These are phyloP conservation scores for Phlyctochytrium planicorne DNA, from an alignment of 192 early-diverging fungal species.

Conservation along the genomic window DNA sequence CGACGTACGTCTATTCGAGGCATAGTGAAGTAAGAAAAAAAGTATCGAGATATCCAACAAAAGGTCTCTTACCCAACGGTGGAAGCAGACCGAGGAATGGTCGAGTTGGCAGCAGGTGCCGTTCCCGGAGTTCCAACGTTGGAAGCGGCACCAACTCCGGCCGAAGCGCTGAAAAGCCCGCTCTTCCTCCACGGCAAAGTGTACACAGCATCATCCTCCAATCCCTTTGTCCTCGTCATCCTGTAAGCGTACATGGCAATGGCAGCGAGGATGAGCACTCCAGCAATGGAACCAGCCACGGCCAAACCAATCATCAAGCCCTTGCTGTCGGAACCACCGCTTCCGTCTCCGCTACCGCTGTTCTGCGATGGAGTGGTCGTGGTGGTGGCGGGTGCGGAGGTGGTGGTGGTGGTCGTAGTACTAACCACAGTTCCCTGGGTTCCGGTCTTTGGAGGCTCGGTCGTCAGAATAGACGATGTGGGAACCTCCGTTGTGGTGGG, in stretches of 20 bases:
- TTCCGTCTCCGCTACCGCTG: not conserved
- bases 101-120: no score
- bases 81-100: no score
- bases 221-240: not conserved
- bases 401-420: not conserved
- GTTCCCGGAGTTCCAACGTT: no score
- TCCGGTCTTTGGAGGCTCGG: no score
- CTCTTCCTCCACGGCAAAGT: constrained; percentile 6
- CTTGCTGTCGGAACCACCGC: not conserved
- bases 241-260: not conserved
- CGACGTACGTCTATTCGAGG: no score
- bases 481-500: not conserved
- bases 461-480: not conserved
- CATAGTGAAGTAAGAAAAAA: no score
- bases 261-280: constrained; percentile 1
- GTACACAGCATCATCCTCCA: not conserved
- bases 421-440: not conserved
- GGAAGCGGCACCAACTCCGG: not conserved
- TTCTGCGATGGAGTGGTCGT: not conserved
- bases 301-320: not conserved
- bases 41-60: no score
- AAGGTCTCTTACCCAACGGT: no score
- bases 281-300: not conserved
- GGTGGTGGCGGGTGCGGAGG: not conserved
- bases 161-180: not conserved